Conservation (phyloP, 768 basidiomycete genomes). For the Ramaria sp. region DNA sequence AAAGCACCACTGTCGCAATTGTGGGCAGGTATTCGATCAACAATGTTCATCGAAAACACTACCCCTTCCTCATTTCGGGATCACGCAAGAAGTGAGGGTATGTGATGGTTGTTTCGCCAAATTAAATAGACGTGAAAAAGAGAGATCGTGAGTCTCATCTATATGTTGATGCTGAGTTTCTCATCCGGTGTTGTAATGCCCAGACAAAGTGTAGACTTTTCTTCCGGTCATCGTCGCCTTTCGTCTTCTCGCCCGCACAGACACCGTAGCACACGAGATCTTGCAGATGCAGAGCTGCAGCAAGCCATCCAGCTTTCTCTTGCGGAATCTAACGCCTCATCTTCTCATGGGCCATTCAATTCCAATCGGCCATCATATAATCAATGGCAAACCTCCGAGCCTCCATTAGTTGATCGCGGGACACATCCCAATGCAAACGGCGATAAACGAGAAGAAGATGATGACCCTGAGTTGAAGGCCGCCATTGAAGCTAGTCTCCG, state of each 20-base stretch:
- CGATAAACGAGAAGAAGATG: slow-evolving; percentile 46
- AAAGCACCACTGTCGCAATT: slow-evolving; percentile 97
- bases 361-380: slow-evolving; percentile 29
- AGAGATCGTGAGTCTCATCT: slow-evolving; percentile 28
- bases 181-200: background rate
- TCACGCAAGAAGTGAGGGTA: slow-evolving; percentile 84
- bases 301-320: slow-evolving; percentile 88
- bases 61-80: slow-evolving; percentile 87
- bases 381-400: slow-evolving; percentile 55
- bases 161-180: background rate
- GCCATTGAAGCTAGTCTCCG: slow-evolving; percentile 92
- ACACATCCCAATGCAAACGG: slow-evolving; percentile 29
- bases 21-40: slow-evolving; percentile 94
- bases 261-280: slow-evolving; percentile 46
- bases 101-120: slow-evolving; percentile 88
- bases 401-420: slow-evolving; percentile 51
- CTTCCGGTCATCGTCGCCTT: slow-evolving; percentile 39
- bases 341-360: slow-evolving; percentile 58
- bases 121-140: slow-evolving; percentile 43
- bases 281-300: slow-evolving; percentile 81
- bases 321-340: slow-evolving; percentile 30
- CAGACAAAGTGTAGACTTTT: slow-evolving; percentile 20
- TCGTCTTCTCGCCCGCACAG: slow-evolving; percentile 38
- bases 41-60: slow-evolving; percentile 79
- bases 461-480: slow-evolving; percentile 84